phyloP scores from a whole-genome alignment of 2,329 filamentous ascomycete species.

The Pseudofabraea citricarpa region DNA sequence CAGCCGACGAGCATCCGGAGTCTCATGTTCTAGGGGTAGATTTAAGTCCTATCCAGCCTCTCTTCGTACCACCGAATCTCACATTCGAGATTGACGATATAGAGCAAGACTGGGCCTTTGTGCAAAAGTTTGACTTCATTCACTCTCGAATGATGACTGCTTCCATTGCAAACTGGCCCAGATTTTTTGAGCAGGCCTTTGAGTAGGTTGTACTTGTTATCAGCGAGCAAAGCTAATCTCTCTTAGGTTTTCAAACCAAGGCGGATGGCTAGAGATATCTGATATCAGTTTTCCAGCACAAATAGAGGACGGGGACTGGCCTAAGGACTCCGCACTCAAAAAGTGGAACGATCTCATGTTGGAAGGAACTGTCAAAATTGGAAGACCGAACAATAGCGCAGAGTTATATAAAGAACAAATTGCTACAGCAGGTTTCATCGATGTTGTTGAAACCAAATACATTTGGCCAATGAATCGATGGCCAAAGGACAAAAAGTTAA shows the following conservation, averaged over 20 bases:
- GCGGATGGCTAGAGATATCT: constrained; percentile 28
- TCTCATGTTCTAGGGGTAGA: constrained; percentile 29
- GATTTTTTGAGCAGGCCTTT: constrained; percentile 7
- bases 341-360: constrained; percentile 21
- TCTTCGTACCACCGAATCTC: constrained; percentile 45
- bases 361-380: constrained; percentile 25
- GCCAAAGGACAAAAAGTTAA: constrained; percentile 39
- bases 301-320: constrained; percentile 28
- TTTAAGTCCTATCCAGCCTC: constrained; percentile 34
- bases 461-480: constrained; percentile 47
- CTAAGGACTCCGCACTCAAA: constrained; percentile 4
- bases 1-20: constrained; percentile 14
- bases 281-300: constrained; percentile 22
- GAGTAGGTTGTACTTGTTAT: background rate
- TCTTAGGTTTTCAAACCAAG: constrained; percentile 19
- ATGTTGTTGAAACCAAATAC: constrained; percentile 34
- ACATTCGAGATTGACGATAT: constrained; percentile 53
- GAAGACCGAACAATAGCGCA: constrained; percentile 27
- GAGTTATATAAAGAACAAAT: constrained; percentile 12
- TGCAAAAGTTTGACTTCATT: constrained; percentile 53
- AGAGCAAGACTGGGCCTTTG: constrained; percentile 50
- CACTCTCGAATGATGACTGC: constrained; percentile 37
- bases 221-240: no score
- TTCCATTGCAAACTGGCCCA: constrained; percentile 9
- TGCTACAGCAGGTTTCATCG: constrained; percentile 16